phyloP scores from a whole-genome alignment of 305 asterid genomes.

The Solanum hybrid region DNA sequence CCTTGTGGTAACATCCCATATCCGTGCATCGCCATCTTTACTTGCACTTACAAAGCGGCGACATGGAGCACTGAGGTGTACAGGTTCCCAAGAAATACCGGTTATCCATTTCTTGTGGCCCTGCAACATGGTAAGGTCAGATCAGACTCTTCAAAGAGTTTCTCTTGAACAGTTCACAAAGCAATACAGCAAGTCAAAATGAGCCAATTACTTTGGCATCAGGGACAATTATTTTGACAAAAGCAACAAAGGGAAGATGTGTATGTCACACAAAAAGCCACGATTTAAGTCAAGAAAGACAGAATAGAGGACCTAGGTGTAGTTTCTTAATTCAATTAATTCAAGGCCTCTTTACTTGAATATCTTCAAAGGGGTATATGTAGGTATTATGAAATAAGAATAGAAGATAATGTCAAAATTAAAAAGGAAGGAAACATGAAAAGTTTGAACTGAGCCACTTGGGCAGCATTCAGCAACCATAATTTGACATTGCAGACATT shows the following conservation, averaged over 20 bases:
- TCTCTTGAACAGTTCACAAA: background rate
- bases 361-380: background rate
- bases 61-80: slow-evolving; percentile 80
- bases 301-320: background rate
- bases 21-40: slow-evolving; percentile 98
- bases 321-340: background rate
- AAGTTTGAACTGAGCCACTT: background rate
- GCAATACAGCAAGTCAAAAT: background rate
- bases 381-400: background rate
- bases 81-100: slow-evolving; percentile 98
- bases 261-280: background rate
- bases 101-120: slow-evolving; percentile 99
- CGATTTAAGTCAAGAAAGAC: background rate
- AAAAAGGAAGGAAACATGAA: background rate
- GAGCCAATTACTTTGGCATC: background rate
- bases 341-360: background rate
- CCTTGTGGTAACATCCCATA: slow-evolving; percentile 77
- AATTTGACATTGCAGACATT: background rate
- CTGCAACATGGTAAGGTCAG: slow-evolving; percentile 30
- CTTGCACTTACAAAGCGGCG: slow-evolving; percentile 94
- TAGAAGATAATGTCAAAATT: background rate
- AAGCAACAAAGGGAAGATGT: background rate
- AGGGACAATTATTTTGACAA: background rate
- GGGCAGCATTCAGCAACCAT: background rate
- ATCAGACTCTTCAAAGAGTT: slow-evolving; percentile 6